A percentile compares a stretch with the other conserved stretches of the same genome.
Conservation (phyloP, 306 rosid genomes). For the Senna tora region DNA sequence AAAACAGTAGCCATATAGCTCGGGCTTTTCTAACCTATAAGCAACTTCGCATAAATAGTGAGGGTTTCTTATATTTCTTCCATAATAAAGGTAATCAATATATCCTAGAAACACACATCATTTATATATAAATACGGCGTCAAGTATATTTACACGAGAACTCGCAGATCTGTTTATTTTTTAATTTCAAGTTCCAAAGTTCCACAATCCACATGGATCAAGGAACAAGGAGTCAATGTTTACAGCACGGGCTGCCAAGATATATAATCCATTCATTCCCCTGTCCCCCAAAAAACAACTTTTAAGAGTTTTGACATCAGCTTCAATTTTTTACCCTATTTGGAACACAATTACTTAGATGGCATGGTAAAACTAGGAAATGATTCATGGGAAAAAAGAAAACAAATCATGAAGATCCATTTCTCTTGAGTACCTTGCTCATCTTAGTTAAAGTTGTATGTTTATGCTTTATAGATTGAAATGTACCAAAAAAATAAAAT, state of each 20-base stretch:
- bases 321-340: not conserved
- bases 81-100: not conserved
- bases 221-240: not conserved
- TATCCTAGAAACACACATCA: not conserved
- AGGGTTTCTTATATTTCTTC: not conserved
- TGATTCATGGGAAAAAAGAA: not conserved
- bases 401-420: not conserved
- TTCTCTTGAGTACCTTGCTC: not conserved
- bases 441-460: not conserved
- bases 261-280: not conserved
- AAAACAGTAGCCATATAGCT: not conserved
- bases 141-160: not conserved
- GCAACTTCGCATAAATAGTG: not conserved
- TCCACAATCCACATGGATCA: not conserved
- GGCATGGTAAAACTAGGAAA: not conserved
- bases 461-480: not conserved
- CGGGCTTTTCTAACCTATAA: slow-evolving; percentile 3
- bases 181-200: not conserved
- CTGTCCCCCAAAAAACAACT: not conserved
- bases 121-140: too few species aligned
- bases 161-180: not conserved
- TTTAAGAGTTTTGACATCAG: not conserved
- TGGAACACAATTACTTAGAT: not conserved
- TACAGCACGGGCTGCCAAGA: not conserved
- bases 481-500: not conserved